Evolutionary conservation across 495 filamentous ascomycete species (phyloP).

Genomic region (Entonaema liquescens): DNA sequence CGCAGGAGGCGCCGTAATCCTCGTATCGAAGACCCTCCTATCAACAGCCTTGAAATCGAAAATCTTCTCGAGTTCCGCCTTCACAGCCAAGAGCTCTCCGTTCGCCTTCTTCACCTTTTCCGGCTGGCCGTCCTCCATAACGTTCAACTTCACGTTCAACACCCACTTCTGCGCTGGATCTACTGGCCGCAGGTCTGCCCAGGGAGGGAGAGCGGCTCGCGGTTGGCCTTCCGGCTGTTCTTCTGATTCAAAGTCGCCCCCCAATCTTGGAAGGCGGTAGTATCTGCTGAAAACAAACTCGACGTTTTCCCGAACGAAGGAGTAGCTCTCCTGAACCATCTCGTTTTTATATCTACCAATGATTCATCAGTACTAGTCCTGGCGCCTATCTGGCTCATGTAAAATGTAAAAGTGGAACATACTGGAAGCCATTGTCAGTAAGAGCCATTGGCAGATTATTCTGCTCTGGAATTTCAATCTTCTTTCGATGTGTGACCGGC

Average conservation of each 20-base stretch:
- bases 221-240: constrained; percentile 14
- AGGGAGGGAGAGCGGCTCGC: constrained; percentile 28
- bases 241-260: too few relatives aligned
- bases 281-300: constrained; percentile 53
- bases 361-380: background rate
- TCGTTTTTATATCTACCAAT: constrained; percentile 47
- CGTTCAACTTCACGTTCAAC: constrained; percentile 51
- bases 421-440: constrained; percentile 43
- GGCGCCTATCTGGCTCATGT: background rate
- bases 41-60: constrained; percentile 56
- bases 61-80: constrained; percentile 49
- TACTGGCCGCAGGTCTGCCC: constrained; percentile 38
- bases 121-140: constrained; percentile 50
- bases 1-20: constrained; percentile 36
- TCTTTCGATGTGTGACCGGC: constrained; percentile 52
- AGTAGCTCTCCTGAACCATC: constrained; percentile 54
- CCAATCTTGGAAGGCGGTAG: constrained; percentile 37
- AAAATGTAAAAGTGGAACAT: background rate
- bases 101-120: constrained; percentile 54
- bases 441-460: constrained; percentile 39
- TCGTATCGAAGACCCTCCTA: constrained; percentile 53
- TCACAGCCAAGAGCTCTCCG: constrained; percentile 46
- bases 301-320: constrained; percentile 52
- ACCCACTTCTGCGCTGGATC: constrained; percentile 51
- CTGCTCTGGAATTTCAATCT: constrained; percentile 49